A percentile compares a stretch with the other conserved stretches of the same genome.
phyloP scores from a whole-genome alignment of 805 yeast genomes.

The Yarrowia sp. region DNA sequence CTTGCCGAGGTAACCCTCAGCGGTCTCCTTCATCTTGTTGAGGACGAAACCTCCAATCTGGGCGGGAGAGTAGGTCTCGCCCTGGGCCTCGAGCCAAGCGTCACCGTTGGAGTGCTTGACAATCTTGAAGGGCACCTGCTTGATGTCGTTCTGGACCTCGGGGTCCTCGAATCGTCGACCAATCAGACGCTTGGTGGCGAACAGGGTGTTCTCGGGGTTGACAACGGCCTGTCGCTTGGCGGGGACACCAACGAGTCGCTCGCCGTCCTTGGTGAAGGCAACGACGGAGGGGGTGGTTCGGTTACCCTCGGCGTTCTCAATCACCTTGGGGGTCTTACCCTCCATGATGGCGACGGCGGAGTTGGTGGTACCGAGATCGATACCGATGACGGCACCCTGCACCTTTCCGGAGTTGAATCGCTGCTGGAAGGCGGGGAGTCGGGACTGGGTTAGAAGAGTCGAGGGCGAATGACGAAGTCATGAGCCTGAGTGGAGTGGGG shows the following conservation, averaged over 20 bases:
- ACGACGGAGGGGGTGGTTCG: slow-evolving; percentile 93
- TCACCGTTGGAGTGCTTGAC: slow-evolving; percentile 92
- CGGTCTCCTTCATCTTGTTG: slow-evolving; percentile 98
- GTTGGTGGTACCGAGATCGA: slow-evolving; percentile 88
- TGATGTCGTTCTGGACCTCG: slow-evolving; percentile 90
- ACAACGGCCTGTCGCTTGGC: slow-evolving; percentile 97
- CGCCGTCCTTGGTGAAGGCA: slow-evolving; percentile 91
- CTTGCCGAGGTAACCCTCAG: slow-evolving; percentile 90
- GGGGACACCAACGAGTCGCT: slow-evolving; percentile 89
- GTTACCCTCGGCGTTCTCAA: slow-evolving; percentile 79
- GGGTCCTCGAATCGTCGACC: slow-evolving; percentile 90
- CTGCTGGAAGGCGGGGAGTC: slow-evolving; percentile 41
- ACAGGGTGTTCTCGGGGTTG: slow-evolving; percentile 91
- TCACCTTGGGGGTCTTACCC: slow-evolving; percentile 75
- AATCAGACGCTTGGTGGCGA: slow-evolving; percentile 93
- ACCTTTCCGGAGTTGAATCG: slow-evolving; percentile 57
- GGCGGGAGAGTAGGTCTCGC: slow-evolving; percentile 88
- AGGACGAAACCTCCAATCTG: slow-evolving; percentile 93
- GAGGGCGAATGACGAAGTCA: neutral
- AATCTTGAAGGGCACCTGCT: slow-evolving; percentile 88
- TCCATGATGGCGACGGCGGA: slow-evolving; percentile 89
- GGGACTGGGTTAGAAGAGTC: slow-evolving; percentile 16
- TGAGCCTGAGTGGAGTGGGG: neutral
- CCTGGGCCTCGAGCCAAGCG: slow-evolving; percentile 94
- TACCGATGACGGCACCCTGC: slow-evolving; percentile 75